Evolutionary conservation across 129 eudicot species (phyloP).

Genomic region (Dittrichia graveolens): DNA sequence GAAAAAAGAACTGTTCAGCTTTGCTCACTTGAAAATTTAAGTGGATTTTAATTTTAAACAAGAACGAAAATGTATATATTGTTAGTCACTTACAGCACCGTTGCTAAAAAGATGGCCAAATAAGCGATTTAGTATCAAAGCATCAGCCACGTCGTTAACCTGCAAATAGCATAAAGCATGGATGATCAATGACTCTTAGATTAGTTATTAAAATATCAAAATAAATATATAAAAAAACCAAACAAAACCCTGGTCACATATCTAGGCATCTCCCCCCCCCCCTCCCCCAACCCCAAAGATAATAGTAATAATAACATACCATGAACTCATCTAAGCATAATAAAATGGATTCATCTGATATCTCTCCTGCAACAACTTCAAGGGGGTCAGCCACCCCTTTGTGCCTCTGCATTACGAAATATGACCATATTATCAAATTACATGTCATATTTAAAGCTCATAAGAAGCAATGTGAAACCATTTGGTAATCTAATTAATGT

Average conservation of each 20-base stretch:
- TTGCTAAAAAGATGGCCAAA: slow-evolving; percentile 74
- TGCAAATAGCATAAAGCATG: slow-evolving; percentile 23
- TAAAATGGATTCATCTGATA: slow-evolving; percentile 87
- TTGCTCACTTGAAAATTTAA: slow-evolving; percentile 8
- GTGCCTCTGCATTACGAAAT: slow-evolving; percentile 64
- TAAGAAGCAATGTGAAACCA: not conserved
- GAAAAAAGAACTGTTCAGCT: not conserved
- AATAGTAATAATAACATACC: slow-evolving; percentile 43
- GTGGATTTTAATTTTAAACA: not conserved
- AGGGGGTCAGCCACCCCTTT: slow-evolving; percentile 95
- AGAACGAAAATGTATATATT: not conserved
- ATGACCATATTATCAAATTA: slow-evolving; percentile 16
- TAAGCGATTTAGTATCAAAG: slow-evolving; percentile 79
- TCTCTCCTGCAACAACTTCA: slow-evolving; percentile 91
- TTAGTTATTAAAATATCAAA: not conserved
- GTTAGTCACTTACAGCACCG: slow-evolving; percentile 69
- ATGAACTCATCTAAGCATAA: slow-evolving; percentile 94
- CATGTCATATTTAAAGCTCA: not conserved
- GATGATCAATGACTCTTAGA: not conserved
- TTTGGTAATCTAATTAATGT: not conserved
- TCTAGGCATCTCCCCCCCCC: not conserved
- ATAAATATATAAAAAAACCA: not conserved
- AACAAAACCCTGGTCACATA: slow-evolving; percentile 6
- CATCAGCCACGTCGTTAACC: slow-evolving; percentile 99
- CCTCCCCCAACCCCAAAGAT: no score